A percentile compares a stretch with the other conserved stretches of the same genome.
These are phyloP conservation scores for Candida pini DNA, from an alignment of 805 yeast species.

Conservation along the genomic window DNA sequence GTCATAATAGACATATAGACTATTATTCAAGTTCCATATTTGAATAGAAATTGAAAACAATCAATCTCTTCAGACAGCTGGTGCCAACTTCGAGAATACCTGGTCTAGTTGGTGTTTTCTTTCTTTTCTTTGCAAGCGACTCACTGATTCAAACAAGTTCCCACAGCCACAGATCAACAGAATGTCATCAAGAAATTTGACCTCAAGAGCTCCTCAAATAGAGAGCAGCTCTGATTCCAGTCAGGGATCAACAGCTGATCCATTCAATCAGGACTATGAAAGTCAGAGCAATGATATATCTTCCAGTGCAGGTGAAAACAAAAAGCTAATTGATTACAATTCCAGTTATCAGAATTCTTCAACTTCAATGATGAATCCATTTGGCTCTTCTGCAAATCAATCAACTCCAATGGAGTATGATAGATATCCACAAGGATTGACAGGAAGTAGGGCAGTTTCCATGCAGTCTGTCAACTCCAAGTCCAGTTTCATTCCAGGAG, in stretches of 20 bases:
- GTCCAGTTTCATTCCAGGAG: slow-evolving; percentile 15
- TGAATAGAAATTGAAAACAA: too few species aligned
- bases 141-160: too few species aligned
- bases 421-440: slow-evolving; percentile 58
- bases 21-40: too few species aligned
- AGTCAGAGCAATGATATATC: slow-evolving; percentile 24
- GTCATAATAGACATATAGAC: too few species aligned
- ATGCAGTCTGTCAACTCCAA: slow-evolving; percentile 37
- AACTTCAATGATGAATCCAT: slow-evolving; percentile 26
- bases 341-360: slow-evolving; percentile 24
- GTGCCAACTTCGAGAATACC: too few species aligned
- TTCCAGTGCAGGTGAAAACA: slow-evolving; percentile 16
- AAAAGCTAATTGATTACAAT: slow-evolving; percentile 11
- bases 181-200: slow-evolving; percentile 30
- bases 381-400: slow-evolving; percentile 23
- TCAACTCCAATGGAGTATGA: slow-evolving; percentile 44
- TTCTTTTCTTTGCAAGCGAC: too few species aligned
- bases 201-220: slow-evolving; percentile 29
- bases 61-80: too few species aligned
- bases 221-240: slow-evolving; percentile 24
- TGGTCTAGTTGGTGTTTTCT: too few species aligned
- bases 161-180: too few species aligned
- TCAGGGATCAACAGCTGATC: slow-evolving; percentile 20
- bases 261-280: slow-evolving; percentile 29
- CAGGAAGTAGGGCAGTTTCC: slow-evolving; percentile 53